Evolutionary conservation across 148 eudicot species (phyloP).

Genomic region (Chenopodium quinoa): DNA sequence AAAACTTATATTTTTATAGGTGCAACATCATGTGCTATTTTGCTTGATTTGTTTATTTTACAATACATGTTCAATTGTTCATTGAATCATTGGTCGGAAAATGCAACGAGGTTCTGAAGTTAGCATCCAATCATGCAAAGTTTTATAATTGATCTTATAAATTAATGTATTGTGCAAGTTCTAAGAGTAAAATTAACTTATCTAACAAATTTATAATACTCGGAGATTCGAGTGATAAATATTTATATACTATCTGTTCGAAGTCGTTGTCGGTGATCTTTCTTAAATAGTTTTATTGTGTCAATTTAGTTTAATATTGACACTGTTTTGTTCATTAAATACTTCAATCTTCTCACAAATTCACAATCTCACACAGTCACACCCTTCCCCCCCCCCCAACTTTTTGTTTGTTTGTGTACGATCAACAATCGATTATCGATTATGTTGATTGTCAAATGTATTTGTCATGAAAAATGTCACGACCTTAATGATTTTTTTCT

Average conservation of each 20-base stretch:
- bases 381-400: too few relatives aligned
- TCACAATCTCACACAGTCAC: too few relatives aligned
- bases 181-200: neutral
- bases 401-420: too few relatives aligned
- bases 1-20: neutral
- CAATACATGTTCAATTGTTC: neutral
- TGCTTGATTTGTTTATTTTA: neutral
- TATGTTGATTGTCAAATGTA: too few relatives aligned
- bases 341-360: too few relatives aligned
- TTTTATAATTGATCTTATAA: slow-evolving; percentile 1
- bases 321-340: too few relatives aligned
- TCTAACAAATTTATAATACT: neutral
- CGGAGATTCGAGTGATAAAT: neutral
- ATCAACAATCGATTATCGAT: too few relatives aligned
- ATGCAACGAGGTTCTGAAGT: neutral
- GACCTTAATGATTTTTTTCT: too few relatives aligned
- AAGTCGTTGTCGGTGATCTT: slow-evolving; percentile 6
- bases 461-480: too few relatives aligned
- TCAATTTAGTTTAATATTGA: neutral
- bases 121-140: slow-evolving; percentile 11
- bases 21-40: neutral
- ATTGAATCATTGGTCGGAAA: neutral
- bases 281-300: neutral
- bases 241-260: neutral
- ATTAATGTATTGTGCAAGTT: neutral